Base-by-base conservation (phyloP, 805 yeast genomes). In the Monosporozyma unispora region DNA sequence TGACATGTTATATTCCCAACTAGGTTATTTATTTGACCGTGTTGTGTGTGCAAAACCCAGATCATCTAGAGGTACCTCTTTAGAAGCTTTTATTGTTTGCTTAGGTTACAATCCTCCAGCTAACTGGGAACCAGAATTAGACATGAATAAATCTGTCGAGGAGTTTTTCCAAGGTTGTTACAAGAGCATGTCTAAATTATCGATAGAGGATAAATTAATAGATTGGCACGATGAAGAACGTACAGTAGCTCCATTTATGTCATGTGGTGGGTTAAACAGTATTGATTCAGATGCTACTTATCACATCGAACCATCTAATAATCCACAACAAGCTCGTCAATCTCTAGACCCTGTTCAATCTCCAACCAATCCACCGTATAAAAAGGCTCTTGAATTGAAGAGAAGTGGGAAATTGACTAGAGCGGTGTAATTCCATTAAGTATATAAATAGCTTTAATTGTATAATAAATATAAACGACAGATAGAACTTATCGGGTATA, bases 291-390 rank as follows among this genome's bases (percentile, higher is more conserved):
- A 93, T 68, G 99, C 99, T 0, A 91, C 98, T 0, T 93, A 93
- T 63, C 67, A 62, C 42, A 47, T 61, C 29, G 69, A 66, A 16
- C 50, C 59, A 3, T 61, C 67, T 59, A 65, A 44, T 9, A 69
- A 50, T 6, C 16, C 46, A 2, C 25, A 37, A 16, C 45, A 49
- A 28, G 2, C 41, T 7, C 35, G 46, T 9, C 14, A 48, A 4
- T 82, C 88, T 51, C 69, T 93, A 52, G 95, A 88, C 56, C 99
- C 99, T 0, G 95, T 93, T 10, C 98, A 93, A 61, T 74, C 81
- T 65, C 99, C 99, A 8, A 90, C 96, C 0, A 93, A 96, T 29
- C 99, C 99, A 1, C 97, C 99, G 1, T 93, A 93, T 68, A 91
- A 91, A 69, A 79, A 80, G 50, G 99, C 98, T 0, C 69, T 93